Percentiles rank a stretch among this genome's conserved stretches.
These are phyloP conservation scores for Eucalyptus guilfoylei DNA, from an alignment of 345 rosid genomes.

Conservation along the genomic window DNA sequence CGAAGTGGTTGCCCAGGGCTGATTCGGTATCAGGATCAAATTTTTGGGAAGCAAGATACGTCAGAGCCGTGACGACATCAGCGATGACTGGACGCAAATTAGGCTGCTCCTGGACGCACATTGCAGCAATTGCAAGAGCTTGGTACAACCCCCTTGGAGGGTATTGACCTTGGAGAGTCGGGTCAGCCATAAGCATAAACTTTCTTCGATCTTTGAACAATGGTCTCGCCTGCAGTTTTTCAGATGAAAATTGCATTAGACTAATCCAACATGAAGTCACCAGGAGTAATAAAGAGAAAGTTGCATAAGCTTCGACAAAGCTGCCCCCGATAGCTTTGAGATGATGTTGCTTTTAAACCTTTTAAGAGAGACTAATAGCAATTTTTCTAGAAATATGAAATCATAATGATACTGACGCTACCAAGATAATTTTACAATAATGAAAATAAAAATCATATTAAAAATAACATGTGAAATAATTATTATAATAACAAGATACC, in stretches of 20 bases:
- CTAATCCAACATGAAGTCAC: not conserved
- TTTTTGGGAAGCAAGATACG: conserved; percentile 73
- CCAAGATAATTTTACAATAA: not conserved
- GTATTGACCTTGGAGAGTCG: conserved; percentile 67
- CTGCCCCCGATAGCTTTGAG: not conserved
- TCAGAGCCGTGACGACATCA: conserved; percentile 80
- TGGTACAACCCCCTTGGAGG: conserved; percentile 74
- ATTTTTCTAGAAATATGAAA: not conserved
- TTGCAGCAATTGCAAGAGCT: conserved; percentile 87
- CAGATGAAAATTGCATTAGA: not conserved
- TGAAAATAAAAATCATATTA: not conserved
- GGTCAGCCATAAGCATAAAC: conserved; percentile 77
- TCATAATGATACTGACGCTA: not conserved
- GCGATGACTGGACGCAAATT: conserved; percentile 69
- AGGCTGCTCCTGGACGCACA: conserved; percentile 90
- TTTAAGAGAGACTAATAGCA: not conserved
- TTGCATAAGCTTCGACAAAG: not conserved
- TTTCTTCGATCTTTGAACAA: conserved; percentile 65
- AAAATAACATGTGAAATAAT: not conserved
- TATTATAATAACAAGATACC: not conserved
- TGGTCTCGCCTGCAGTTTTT: conserved; percentile 57
- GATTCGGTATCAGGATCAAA: conserved; percentile 36
- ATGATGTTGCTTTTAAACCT: too few species aligned
- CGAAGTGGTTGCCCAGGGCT: conserved; percentile 21
- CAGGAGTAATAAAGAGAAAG: not conserved